These are phyloP conservation scores for Cryptosporidium sp. DNA, from an alignment of 169 alveolate species.

Conservation along the genomic window DNA sequence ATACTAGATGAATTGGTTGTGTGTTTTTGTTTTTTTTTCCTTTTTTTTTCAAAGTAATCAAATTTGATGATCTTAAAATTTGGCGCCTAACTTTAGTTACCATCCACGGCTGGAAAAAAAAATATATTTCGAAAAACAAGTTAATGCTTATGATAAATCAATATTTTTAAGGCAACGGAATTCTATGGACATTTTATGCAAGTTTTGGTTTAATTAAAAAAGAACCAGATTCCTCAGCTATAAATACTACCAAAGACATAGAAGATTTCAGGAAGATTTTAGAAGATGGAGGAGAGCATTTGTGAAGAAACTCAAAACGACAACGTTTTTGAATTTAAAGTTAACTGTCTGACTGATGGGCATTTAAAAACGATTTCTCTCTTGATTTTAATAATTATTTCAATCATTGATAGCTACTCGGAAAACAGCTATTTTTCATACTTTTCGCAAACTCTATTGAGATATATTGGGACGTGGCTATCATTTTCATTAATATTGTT, in stretches of 20 bases:
- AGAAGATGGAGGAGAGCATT: background rate
- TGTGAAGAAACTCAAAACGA: background rate
- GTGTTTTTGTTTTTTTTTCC: background rate
- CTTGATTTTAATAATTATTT: conserved; percentile 8
- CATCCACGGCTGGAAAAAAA: background rate
- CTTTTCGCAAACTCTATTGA: conserved; percentile 45
- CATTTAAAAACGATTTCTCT: conserved; percentile 67
- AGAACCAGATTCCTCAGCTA: background rate
- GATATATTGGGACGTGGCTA: conserved; percentile 65
- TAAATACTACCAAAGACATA: background rate
- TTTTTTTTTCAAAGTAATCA: background rate
- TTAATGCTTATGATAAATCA: background rate
- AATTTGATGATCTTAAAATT: background rate
- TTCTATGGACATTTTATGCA: background rate
- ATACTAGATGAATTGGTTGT: background rate
- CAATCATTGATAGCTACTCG: conserved; percentile 22
- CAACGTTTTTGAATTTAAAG: conserved; percentile 37
- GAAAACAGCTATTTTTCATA: conserved; percentile 44
- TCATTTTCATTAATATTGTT: conserved; percentile 39
- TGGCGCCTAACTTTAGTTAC: conserved; percentile 4
- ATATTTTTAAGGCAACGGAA: background rate
- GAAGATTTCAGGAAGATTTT: background rate
- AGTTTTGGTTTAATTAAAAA: background rate
- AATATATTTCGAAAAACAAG: background rate
- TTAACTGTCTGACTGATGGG: conserved; percentile 38